Evolutionary conservation across 495 filamentous ascomycete species (phyloP), one percentile per base, ranked within the genome.

Genomic region (Hypoxylon trugodes): DNA sequence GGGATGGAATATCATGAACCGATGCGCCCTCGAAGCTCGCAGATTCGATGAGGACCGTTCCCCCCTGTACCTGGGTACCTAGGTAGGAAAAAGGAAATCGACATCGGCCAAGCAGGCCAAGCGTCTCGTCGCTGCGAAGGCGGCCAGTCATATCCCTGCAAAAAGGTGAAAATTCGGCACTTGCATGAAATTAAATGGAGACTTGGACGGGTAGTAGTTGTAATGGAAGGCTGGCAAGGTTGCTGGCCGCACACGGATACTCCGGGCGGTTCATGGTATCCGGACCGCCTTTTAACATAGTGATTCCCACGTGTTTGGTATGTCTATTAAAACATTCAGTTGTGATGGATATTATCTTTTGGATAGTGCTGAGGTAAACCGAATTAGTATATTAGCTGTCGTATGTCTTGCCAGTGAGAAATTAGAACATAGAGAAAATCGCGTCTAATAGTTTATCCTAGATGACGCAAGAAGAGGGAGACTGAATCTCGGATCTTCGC

Each of bases 151-250:
- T 8, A 66, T 25, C 63, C 63, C 46, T 61, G 63, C 21, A 57
- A 40, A 13, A 19, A 35, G 30, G 33, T 49, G 56, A 46, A 57
- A 50, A 52, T 36, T 48, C 57, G 63, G 56, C 63, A 66, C 57
- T 61, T 66, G 63, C 63, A 66, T 61, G 57, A 61, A 52, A 66
- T 66, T 61, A 22, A 56, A 66, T 61, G 51, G 63, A 61, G 16
- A 21, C 46, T 19, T 52, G 25, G 56, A 55, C 62, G 62, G 62
- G 43, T 66, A 53, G 22, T 47, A 48, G 22, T 55, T 28, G 43
- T 37, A 15, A 60, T 32, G 50, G 19, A 21, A 60, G 19, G 49
- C 37, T 54, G 43, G 25, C 28, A 42, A 30, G 42, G 35, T 30
- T 15, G 16, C 51, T n/a, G n/a, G n/a, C 45, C 46, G 51, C 24